phyloP scores from a whole-genome alignment of 352 stramenopile species.

The Globisporangium irregulare region DNA sequence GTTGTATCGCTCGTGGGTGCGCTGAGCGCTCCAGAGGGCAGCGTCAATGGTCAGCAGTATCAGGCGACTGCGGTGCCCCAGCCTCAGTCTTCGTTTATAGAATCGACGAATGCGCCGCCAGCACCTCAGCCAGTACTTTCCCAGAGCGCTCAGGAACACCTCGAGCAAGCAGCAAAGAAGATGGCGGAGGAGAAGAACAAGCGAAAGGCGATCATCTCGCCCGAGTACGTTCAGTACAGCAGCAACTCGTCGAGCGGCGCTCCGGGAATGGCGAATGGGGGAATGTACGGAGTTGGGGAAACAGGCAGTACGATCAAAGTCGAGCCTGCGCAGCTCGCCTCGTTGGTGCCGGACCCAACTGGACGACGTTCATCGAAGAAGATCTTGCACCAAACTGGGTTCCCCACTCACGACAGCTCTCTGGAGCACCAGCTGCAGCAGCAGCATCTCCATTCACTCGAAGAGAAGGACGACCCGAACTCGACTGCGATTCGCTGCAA shows the following conservation, averaged over 20 bases:
- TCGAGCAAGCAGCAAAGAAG: constrained; percentile 37
- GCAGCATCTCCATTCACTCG: constrained; percentile 10
- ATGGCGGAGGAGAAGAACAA: constrained; percentile 76
- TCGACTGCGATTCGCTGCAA: constrained; percentile 50
- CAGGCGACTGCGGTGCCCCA: constrained; percentile 2
- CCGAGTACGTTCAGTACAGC: constrained; percentile 79
- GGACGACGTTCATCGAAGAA: constrained; percentile 70
- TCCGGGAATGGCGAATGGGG: background rate
- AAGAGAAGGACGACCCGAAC: constrained; percentile 33
- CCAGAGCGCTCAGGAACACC: constrained; percentile 41
- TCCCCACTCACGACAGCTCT: background rate
- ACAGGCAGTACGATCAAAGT: constrained; percentile 13
- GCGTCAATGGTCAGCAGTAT: constrained; percentile 1
- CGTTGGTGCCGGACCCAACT: constrained; percentile 51
- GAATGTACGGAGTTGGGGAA: constrained; percentile 13
- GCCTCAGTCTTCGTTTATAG: background rate
- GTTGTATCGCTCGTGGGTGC: constrained; percentile 43
- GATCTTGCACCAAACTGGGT: constrained; percentile 44
- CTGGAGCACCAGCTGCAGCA: constrained; percentile 7
- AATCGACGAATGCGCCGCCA: background rate
- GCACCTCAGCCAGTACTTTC: constrained; percentile 10
- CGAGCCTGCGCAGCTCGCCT: constrained; percentile 37
- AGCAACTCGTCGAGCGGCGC: constrained; percentile 13
- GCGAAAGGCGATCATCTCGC: constrained; percentile 76
- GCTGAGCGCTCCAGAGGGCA: constrained; percentile 20